Evolutionary conservation across 768 basidiomycete genomes (phyloP).

Genomic region (Tremella fuciformis): DNA sequence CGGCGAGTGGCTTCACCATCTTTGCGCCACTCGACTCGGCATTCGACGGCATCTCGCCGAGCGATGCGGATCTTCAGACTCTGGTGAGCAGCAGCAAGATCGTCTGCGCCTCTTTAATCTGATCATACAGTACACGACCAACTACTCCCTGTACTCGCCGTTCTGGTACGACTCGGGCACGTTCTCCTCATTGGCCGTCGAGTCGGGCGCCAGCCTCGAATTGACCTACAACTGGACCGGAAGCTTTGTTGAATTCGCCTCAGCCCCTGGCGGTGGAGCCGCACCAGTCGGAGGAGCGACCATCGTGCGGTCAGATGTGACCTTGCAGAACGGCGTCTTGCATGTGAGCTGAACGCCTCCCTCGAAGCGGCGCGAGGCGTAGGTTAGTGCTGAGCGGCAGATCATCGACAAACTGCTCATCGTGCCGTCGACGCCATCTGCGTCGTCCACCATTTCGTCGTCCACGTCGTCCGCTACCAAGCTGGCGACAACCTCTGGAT

Average conservation of each 20-base stretch:
- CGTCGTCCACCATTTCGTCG: conserved; percentile 11
- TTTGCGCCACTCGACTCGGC: conserved; percentile 43
- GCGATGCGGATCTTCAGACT: background rate
- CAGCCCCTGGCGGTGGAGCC: background rate
- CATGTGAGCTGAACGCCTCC: conserved; percentile 32
- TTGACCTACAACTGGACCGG: conserved; percentile 16
- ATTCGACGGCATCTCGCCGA: conserved; percentile 5
- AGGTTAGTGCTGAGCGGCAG: conserved; percentile 7
- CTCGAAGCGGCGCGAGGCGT: background rate
- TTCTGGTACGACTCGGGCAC: conserved; percentile 18
- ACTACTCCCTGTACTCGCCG: conserved; percentile 33
- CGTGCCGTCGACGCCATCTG: conserved; percentile 6
- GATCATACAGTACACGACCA: conserved; percentile 33
- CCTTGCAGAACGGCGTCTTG: conserved; percentile 41
- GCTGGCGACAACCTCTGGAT: background rate
- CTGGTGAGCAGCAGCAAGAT: background rate
- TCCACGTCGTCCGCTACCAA: conserved; percentile 12
- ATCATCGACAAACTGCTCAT: conserved; percentile 31
- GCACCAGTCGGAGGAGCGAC: conserved; percentile 16
- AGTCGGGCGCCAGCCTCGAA: conserved; percentile 21
- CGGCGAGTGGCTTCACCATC: conserved; percentile 36
- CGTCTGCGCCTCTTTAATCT: background rate
- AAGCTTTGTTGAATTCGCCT: conserved; percentile 16
- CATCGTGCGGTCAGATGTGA: conserved; percentile 36
- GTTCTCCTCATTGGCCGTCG: conserved; percentile 16